Conservation (phyloP, 768 basidiomycete species). For the Lentinula lateritia region DNA sequence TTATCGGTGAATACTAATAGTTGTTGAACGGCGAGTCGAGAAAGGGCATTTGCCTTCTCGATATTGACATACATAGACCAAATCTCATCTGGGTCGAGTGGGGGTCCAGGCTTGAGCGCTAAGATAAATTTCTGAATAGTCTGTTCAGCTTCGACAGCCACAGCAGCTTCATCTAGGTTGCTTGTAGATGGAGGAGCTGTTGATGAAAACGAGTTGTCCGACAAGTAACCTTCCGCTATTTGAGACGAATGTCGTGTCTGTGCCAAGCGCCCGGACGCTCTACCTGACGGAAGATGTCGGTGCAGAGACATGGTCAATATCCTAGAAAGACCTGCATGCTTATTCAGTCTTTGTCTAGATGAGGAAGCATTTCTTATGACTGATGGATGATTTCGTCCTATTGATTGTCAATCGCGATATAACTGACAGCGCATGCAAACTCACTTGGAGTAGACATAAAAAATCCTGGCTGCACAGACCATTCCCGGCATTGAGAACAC, state of each 20-base stretch:
- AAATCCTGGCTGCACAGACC: conserved; percentile 39
- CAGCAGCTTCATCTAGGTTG: neutral
- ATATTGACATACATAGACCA: conserved; percentile 33
- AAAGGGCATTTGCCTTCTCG: conserved; percentile 7
- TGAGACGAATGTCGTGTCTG: conserved; percentile 21
- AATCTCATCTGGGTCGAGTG: conserved; percentile 31
- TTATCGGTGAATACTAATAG: conserved; percentile 18
- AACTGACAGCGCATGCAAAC: conserved; percentile 6
- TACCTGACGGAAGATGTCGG: neutral
- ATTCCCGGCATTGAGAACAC: conserved; percentile 34
- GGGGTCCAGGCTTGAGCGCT: neutral
- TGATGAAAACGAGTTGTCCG: neutral
- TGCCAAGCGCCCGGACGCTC: neutral
- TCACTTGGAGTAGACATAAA: conserved; percentile 46
- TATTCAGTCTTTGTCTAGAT: neutral
- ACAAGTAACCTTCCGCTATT: conserved; percentile 8
- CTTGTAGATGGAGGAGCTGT: neutral
- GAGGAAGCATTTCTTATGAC: neutral
- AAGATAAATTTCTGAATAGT: neutral
- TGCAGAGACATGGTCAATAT: neutral
- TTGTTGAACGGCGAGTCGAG: conserved; percentile 7
- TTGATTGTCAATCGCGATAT: neutral
- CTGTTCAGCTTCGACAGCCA: neutral
- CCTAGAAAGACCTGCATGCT: neutral
- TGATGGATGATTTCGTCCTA: neutral